Evolutionary conservation across 139 green algal genomes (phyloP).

Genomic region (Chlorella vulgaris): DNA sequence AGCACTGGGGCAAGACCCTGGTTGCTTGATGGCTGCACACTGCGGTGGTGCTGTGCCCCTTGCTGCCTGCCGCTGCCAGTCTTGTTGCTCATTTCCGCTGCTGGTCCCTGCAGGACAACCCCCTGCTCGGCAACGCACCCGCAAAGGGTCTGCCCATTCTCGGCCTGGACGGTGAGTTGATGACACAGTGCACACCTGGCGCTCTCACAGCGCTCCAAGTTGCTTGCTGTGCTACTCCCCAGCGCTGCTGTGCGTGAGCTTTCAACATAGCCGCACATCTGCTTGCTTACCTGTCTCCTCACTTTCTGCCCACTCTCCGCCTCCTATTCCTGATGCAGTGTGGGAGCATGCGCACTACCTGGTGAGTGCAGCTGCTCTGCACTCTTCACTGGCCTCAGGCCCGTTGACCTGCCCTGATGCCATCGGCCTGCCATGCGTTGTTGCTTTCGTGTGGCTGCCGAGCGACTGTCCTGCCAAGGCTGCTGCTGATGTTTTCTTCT

Average conservation of each 20-base stretch:
- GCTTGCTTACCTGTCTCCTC: no score
- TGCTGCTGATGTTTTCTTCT: background rate
- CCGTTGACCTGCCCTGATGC: no score
- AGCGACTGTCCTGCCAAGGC: background rate
- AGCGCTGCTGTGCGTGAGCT: no score
- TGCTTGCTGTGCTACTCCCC: no score
- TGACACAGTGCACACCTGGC: no score
- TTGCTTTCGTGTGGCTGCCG: background rate
- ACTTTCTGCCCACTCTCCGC: no score
- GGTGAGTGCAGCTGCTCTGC: background rate
- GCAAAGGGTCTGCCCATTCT: slow-evolving; percentile 35
- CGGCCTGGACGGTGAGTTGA: slow-evolving; percentile 69
- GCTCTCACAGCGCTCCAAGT: no score
- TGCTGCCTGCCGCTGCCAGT: background rate
- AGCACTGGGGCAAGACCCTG: background rate
- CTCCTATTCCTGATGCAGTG: no score
- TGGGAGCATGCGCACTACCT: slow-evolving; percentile 14
- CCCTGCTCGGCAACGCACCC: slow-evolving; percentile 8
- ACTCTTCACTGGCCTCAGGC: no score
- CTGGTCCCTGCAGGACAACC: slow-evolving; percentile 35
- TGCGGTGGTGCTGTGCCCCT: background rate
- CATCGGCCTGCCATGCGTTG: no score
- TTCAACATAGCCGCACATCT: no score
- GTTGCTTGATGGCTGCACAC: background rate
- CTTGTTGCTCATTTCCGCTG: no score